Conservation (phyloP, 192 early-diverging fungal species). For the Anaeromyces robustus region DNA sequence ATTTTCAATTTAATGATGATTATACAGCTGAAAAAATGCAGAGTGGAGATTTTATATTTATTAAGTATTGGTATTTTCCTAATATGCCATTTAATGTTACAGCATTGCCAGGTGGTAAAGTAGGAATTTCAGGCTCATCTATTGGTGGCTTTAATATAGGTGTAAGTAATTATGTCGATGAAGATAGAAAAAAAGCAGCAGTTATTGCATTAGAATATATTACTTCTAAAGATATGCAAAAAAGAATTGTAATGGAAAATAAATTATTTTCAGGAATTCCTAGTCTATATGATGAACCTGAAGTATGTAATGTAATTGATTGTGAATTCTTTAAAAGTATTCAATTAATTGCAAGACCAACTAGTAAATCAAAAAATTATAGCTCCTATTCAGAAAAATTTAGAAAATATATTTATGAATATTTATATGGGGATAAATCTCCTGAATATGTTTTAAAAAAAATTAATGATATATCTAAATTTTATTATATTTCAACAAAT, state of each 20-base stretch:
- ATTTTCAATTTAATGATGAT: too few relatives aligned
- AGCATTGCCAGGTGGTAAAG: not conserved
- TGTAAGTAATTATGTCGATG: not conserved
- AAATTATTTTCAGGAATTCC: not conserved
- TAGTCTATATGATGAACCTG: not conserved
- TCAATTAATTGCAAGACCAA: too few relatives aligned
- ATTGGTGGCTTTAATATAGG: not conserved
- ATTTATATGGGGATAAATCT: not conserved
- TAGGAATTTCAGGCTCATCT: not conserved
- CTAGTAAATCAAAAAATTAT: too few relatives aligned
- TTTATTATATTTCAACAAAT: not conserved
- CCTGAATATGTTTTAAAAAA: not conserved
- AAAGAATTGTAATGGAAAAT: not conserved
- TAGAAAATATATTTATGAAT: not conserved
- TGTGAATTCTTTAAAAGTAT: not conserved
- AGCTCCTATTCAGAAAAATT: too few relatives aligned
- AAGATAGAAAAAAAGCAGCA: not conserved
- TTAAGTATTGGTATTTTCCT: not conserved
- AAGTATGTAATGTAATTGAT: not conserved
- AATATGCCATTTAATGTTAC: too few relatives aligned
- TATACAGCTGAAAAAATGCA: too few relatives aligned
- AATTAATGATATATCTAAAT: not conserved
- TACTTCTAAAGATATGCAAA: not conserved
- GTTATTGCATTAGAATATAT: not conserved
- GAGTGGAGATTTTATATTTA: too few relatives aligned